Evolutionary conservation across 1,139 yeast species (phyloP).

Genomic region (Magnusiomyces suaveolens): DNA sequence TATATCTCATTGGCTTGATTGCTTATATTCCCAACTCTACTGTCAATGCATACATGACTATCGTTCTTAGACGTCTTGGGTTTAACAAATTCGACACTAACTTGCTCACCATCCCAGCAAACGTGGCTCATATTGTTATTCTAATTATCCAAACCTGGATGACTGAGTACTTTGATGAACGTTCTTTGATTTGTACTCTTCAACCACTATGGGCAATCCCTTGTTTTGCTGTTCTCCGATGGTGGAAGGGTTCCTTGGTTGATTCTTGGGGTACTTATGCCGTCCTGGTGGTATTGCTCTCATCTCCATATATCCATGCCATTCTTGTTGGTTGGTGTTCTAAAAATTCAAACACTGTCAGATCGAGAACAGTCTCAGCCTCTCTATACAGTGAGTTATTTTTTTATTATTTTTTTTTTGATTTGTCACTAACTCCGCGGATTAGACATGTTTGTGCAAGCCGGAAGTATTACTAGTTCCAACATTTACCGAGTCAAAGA

Average conservation of each 20-base stretch:
- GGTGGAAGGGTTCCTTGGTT: conserved; percentile 43
- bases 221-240: conserved; percentile 36
- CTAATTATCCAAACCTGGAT: conserved; percentile 37
- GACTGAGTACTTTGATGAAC: conserved; percentile 35
- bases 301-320: conserved; percentile 45
- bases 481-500: conserved; percentile 49
- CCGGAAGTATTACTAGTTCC: conserved; percentile 41
- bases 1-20: conserved; percentile 44
- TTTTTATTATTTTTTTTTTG: background rate
- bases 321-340: conserved; percentile 52
- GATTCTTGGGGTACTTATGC: conserved; percentile 47
- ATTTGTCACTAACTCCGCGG: background rate
- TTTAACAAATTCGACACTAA: conserved; percentile 49
- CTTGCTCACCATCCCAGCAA: conserved; percentile 45
- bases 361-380: conserved; percentile 49
- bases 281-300: conserved; percentile 40
- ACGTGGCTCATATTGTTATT: conserved; percentile 34
- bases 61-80: conserved; percentile 45
- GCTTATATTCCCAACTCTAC: conserved; percentile 36
- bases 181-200: conserved; percentile 31
- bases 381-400: conserved; percentile 42
- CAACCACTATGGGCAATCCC: conserved; percentile 36
- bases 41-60: conserved; percentile 44
- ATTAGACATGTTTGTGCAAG: conserved; percentile 42
- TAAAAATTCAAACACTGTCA: conserved; percentile 49